phyloP scores from a whole-genome alignment of 805 yeast genomes.

The Kodamaea hsintzibuensis region DNA sequence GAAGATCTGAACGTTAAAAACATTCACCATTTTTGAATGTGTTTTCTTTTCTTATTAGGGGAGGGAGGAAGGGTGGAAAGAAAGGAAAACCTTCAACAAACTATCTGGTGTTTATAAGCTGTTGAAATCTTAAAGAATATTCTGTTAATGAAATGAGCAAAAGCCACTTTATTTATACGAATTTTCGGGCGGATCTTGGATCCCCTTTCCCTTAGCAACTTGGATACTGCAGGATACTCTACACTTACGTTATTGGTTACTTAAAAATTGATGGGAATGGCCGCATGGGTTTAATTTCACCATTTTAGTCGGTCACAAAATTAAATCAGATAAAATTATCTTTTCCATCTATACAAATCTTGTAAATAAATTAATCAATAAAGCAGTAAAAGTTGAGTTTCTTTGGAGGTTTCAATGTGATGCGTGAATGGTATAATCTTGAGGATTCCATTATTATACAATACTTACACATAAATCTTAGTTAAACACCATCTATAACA shows the following conservation, averaged over 20 bases:
- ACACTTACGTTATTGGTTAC: neutral
- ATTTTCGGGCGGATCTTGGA: neutral
- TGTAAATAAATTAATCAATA: no score
- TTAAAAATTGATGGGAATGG: neutral
- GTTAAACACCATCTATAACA: no score
- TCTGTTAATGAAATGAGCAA: neutral
- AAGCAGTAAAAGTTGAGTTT: no score
- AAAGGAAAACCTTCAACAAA: neutral
- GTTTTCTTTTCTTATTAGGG: neutral
- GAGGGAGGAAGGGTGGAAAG: neutral
- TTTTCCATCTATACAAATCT: neutral
- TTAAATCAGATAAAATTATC: conserved; percentile 1
- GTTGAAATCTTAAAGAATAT: neutral
- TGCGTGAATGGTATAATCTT: no score
- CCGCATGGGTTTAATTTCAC: neutral
- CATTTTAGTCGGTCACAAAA: neutral
- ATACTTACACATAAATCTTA: no score
- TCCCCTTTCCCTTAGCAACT: neutral
- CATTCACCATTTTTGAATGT: conserved; percentile 20
- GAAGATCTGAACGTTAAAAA: conserved; percentile 27
- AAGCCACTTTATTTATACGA: neutral
- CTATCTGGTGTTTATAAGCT: neutral
- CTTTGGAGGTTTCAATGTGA: no score
- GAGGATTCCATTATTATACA: no score
- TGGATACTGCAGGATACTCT: no score